Evolutionary conservation across 2,329 filamentous ascomycete genomes (phyloP).

Genomic region (Pseudocercospora eumusae): DNA sequence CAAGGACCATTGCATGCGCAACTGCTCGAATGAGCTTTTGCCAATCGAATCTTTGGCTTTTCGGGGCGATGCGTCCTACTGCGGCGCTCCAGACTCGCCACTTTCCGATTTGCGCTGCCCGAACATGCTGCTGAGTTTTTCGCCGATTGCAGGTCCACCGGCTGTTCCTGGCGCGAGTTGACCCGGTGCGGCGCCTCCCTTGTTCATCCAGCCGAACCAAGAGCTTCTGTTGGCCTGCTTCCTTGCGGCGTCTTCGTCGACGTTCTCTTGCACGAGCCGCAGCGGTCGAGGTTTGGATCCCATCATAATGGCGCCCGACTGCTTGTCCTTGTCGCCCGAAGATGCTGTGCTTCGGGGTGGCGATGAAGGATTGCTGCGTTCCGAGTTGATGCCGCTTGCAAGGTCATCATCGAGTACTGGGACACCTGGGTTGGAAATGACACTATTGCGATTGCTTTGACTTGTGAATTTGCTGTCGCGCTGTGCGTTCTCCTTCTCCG

Average conservation of each 20-base stretch:
- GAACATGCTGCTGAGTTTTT: conserved; percentile 19
- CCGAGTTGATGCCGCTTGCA: conserved; percentile 24
- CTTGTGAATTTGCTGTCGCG: conserved; percentile 37
- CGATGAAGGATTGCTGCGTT: conserved; percentile 52
- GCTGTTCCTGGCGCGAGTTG: conserved; percentile 5
- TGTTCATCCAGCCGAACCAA: conserved; percentile 53
- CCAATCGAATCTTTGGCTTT: conserved; percentile 7
- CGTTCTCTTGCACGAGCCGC: conserved; percentile 77
- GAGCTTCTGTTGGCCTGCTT: conserved; percentile 50
- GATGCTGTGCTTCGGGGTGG: conserved; percentile 60
- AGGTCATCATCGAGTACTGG: conserved; percentile 18
- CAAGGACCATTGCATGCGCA: conserved; percentile 8
- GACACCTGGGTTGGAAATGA: conserved; percentile 27
- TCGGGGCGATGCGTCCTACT: conserved; percentile 17
- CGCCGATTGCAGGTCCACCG: conserved; percentile 5
- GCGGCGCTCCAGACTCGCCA: conserved; percentile 17
- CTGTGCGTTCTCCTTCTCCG: conserved; percentile 29
- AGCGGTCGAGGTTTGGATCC: conserved; percentile 77
- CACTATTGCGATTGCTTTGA: conserved; percentile 30
- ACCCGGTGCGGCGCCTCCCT: conserved; percentile 27
- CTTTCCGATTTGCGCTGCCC: conserved; percentile 18
- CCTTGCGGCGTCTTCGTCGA: conserved; percentile 44
- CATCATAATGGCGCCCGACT: conserved; percentile 48
- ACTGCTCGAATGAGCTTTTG: conserved; percentile 1
- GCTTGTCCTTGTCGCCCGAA: conserved; percentile 35